phyloP scores from a whole-genome alignment of 2,329 filamentous ascomycete species.

The Hirsutella rhossiliensis region DNA sequence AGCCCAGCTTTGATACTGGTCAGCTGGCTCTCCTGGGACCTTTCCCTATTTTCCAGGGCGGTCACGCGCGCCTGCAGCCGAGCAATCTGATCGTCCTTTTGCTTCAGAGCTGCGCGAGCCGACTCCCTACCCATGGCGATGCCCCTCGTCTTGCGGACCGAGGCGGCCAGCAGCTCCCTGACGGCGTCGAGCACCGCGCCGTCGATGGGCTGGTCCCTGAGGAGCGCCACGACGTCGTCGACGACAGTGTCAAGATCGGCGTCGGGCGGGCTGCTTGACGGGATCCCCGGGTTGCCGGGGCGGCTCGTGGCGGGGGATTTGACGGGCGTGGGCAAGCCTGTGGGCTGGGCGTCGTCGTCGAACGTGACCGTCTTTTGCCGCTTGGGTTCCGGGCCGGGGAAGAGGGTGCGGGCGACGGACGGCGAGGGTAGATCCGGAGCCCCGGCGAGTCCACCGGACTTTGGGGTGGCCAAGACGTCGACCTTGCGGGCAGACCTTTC shows the following conservation, averaged over 20 bases:
- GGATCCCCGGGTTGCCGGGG: conserved; percentile 1
- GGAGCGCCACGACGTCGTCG: conserved; percentile 35
- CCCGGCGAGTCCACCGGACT: neutral
- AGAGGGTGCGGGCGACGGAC: conserved; percentile 22
- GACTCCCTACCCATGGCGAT: conserved; percentile 54
- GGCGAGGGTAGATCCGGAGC: conserved; percentile 19
- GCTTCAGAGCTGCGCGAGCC: conserved; percentile 46
- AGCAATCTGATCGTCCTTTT: conserved; percentile 40
- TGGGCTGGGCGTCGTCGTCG: conserved; percentile 10
- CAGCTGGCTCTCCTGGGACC: conserved; percentile 12
- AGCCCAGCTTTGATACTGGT: conserved; percentile 24
- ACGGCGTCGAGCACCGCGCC: conserved; percentile 24
- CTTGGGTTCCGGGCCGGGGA: conserved; percentile 16
- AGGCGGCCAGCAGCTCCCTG: conserved; percentile 33
- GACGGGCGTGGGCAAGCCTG: conserved; percentile 3
- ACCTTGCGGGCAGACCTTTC: conserved; percentile 9
- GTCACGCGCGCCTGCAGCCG: conserved; percentile 23
- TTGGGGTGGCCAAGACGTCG: conserved; percentile 11
- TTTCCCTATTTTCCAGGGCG: conserved; percentile 20
- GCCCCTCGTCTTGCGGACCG: conserved; percentile 48
- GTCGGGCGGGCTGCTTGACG: conserved; percentile 7
- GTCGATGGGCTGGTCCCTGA: conserved; percentile 30
- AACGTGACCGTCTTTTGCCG: conserved; percentile 20
- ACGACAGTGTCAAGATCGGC: conserved; percentile 22
- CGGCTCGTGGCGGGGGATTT: conserved; percentile 4